phyloP scores from a whole-genome alignment of 306 rosid species.

The Lupinus albus region DNA sequence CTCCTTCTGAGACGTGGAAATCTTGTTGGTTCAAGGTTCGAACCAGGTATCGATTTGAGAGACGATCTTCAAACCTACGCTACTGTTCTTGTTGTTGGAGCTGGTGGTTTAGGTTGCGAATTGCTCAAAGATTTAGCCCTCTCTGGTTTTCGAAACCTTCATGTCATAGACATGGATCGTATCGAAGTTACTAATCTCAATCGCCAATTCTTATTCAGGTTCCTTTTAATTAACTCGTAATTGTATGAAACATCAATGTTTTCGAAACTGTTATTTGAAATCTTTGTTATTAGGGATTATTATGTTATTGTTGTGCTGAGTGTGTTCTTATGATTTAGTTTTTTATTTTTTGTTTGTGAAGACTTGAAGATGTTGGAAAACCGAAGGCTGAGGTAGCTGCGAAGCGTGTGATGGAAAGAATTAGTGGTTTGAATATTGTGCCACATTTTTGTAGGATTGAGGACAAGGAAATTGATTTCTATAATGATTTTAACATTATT shows the following conservation, averaged over 20 bases:
- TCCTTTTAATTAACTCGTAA: too few relatives aligned
- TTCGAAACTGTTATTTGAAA: too few relatives aligned
- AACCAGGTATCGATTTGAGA: conserved; percentile 66
- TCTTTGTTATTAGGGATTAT: too few relatives aligned
- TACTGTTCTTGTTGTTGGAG: conserved; percentile 66
- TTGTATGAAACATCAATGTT: too few relatives aligned
- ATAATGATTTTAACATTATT: conserved; percentile 73
- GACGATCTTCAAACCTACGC: conserved; percentile 60
- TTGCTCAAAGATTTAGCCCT: conserved; percentile 70
- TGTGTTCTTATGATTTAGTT: too few relatives aligned
- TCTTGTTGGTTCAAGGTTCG: conserved; percentile 60
- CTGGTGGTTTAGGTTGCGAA: conserved; percentile 79
- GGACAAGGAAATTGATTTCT: conserved; percentile 80
- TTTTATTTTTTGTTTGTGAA: conserved; percentile 39
- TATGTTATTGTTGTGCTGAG: too few relatives aligned
- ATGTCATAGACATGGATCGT: conserved; percentile 76
- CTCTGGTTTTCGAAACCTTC: conserved; percentile 63
- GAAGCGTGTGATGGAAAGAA: conserved; percentile 87
- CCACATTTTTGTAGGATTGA: conserved; percentile 93
- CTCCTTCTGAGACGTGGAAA: conserved; percentile 68
- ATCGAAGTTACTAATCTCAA: conserved; percentile 80
- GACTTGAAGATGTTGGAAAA: conserved; percentile 92
- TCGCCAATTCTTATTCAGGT: conserved; percentile 78
- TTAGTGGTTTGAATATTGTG: conserved; percentile 74
- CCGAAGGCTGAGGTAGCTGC: conserved; percentile 97